Evolutionary conservation across 257 asterid species (phyloP), one percentile per base, ranked within the genome.

Genomic region (Fraxinus cuspidata): DNA sequence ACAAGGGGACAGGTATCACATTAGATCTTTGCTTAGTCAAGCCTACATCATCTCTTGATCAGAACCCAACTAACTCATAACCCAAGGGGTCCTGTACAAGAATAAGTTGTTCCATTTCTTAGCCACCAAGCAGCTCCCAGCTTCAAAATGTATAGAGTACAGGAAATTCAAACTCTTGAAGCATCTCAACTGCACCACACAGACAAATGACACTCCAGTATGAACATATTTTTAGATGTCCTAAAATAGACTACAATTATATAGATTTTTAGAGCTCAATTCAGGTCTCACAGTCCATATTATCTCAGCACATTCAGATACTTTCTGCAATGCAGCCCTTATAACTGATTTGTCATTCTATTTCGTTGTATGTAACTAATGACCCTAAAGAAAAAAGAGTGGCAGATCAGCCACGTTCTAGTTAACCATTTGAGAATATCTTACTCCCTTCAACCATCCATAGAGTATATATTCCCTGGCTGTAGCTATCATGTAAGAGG

Each of bases 41-140:
- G 34, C 40, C 27, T 72, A 16, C 21, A 74, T 74, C 16, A 38
- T 12, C 75, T 29, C 77, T 53, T n/a, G 49, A 60, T 80, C 71
- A 75, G 72, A 75, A 18, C 42, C 60, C 60, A 79, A 11, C 32
- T 25, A n/a, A 49, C 12, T 37, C 23, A 21, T 70, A 7, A 32
- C 27, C 68, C 63, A 47, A 28, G 67, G 72, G 11, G 1, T 13
- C 56, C 70, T 23, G 32, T 16, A 47, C 10, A 60, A 71, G 70
- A 76, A 71, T 81, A 44, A 81, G 47, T 7, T 25, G 69, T 63
- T 63, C 69, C 35, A 25, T 12, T 60, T 60, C 31, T 25, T 3
- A 23, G 68, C 31, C 32, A 7, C 31, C 68, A 60, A 60, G 3
- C 32, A 12, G 13, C 29, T 19, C 77, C 53, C 64, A 34, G 64